Conservation (phyloP, 257 asterid genomes). For the Gentiana dahurica region DNA sequence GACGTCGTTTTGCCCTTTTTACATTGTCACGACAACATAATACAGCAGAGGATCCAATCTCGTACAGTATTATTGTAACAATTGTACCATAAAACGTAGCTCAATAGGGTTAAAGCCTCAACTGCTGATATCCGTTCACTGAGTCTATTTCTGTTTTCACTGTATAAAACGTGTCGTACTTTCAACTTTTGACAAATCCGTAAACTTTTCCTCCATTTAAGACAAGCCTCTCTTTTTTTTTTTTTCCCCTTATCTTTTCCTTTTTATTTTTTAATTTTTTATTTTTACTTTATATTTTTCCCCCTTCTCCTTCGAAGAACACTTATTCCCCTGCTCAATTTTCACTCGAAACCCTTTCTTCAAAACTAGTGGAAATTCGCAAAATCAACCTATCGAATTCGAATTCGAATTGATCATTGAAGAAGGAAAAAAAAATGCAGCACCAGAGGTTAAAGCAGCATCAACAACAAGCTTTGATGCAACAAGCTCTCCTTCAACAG, state of each 20-base stretch:
- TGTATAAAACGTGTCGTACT: too few relatives aligned
- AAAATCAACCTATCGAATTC: slow-evolving; percentile 9
- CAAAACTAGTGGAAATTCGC: not conserved
- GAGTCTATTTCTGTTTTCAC: too few relatives aligned
- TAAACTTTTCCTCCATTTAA: slow-evolving; percentile 10
- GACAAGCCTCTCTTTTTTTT: slow-evolving; percentile 15
- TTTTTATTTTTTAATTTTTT: slow-evolving; percentile 10
- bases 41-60: too few relatives aligned
- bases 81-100: too few relatives aligned
- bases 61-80: too few relatives aligned
- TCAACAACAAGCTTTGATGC: slow-evolving; percentile 88
- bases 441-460: slow-evolving; percentile 80
- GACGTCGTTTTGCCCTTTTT: too few relatives aligned
- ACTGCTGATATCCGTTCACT: too few relatives aligned
- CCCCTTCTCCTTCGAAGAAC: slow-evolving; percentile 17
- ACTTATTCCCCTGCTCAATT: slow-evolving; percentile 15
- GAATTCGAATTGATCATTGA: slow-evolving; percentile 12
- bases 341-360: slow-evolving; percentile 22
- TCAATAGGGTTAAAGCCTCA: too few relatives aligned
- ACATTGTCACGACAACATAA: too few relatives aligned
- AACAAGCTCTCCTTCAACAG: slow-evolving; percentile 89
- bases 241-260: not conserved
- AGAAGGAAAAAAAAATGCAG: slow-evolving; percentile 48
- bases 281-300: not conserved
- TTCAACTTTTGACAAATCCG: too few relatives aligned